Base-by-base conservation (phyloP, 1,284 basidiomycete species). In the Malassezia restricta region DNA sequence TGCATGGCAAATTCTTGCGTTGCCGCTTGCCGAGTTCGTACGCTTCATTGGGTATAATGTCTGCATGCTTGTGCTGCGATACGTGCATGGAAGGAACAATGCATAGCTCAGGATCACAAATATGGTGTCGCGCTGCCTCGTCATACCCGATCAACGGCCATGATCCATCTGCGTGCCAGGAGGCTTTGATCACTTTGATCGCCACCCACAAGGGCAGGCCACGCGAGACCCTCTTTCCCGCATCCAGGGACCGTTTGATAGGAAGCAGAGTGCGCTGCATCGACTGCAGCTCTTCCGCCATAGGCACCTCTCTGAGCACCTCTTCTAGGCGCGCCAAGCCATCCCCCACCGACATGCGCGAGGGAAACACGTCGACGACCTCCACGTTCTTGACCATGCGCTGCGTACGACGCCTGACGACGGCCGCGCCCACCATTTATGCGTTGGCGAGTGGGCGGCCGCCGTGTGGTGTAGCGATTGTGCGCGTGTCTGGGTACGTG, bases 391-490 rank as follows among this genome's bases (percentile, higher is more conserved):
- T 35, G 40, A 37, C 30, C 30, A 15, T 32, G 33, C 32, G 35
- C 33, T 6, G 3, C 39, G 39, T 20, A 2, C 20, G 20, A 24
- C 2, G 20, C 2, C 20, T 24, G 20, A 24, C 20, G 20, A 24
- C 20, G 20, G 20, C 20, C 20, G 28, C 33, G 15, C 38, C 46
- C 8, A 91, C 88, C 0, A 87, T 91, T 52, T 91, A 85, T 68
- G 88, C 87, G 0, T 78, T 89, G 11, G 86, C 88, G 0, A 87
- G 86, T 0, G 84, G 86, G 1, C 80, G 82, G 4, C 86, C 86
- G 1, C 87, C 83, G 60, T 85, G 81, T 2, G 88, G 86, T 28
- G 79, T 91, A 14, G 85, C 83, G 1, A 82, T 91, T 40, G 76
- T 91, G 43, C 80, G 87, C 51, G 76, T 91, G 9, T 87, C 86